Evolutionary conservation across 2,329 filamentous ascomycete genomes (phyloP), one percentile per base, ranked within the genome.

Genomic region (Neonectria faginata): DNA sequence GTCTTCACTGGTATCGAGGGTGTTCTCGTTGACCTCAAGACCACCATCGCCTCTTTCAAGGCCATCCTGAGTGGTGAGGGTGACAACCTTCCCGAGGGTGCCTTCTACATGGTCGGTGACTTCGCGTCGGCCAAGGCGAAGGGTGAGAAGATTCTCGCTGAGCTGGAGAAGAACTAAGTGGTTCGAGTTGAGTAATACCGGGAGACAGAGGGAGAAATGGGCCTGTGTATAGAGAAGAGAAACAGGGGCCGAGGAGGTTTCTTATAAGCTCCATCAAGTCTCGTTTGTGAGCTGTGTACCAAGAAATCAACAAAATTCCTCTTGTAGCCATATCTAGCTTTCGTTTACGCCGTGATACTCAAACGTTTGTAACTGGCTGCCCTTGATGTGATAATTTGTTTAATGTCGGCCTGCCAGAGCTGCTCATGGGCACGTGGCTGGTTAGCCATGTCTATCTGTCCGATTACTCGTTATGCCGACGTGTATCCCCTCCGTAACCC

Each of bases 111-210:
- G 94, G 94, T 98, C 82, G 96, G 96, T 81, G 92, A 97, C 87
- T 90, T 98, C 76, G 92, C 92, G 76, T 94, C 93, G 71, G 96
- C 94, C 75, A 92, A 92, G 81, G 90, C 88, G 79, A 99, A 99
- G 93, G 96, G 95, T 87, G 94, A 97, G 91, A 97, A 98, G 94
- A 98, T 99, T 88, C 86, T 99, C 81, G 94, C 96, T 77, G 96
- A 98, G 78, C 88, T 98, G 77, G 92, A 96, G 82, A 84, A 85
- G 77, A 84, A 84, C 78, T 84, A 85, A 82, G 76, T 70, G 73
- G 70, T 69, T 74, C 77, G 73, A 70, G 70, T 75, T 76, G 72
- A 72, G 73, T 78, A 77, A 78, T 78, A 75, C 71, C 73, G 69
- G 75, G 74, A 73, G 76, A 74, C 71, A 69, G 70, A 73, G 69